These are phyloP conservation scores for Debaryomyces prosopidis DNA, from an alignment of 805 yeast species.

Conservation along the genomic window DNA sequence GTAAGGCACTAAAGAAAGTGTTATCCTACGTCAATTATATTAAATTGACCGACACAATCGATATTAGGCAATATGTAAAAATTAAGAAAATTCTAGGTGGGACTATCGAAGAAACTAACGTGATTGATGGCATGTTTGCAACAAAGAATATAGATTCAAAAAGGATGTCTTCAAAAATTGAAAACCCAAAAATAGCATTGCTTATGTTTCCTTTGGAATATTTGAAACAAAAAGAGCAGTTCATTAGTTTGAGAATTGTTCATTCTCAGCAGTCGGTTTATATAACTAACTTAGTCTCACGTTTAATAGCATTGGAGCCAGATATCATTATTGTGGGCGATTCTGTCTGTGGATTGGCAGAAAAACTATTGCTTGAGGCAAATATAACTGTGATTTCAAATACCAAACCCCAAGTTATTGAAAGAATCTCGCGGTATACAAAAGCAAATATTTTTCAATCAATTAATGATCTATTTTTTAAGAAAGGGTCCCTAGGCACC, in stretches of 20 bases:
- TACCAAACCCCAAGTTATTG: conserved; percentile 78
- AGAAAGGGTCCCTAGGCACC: conserved; percentile 59
- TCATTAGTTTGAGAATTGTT: conserved; percentile 79
- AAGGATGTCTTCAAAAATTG: conserved; percentile 66
- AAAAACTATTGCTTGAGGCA: conserved; percentile 66
- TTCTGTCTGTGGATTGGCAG: conserved; percentile 79
- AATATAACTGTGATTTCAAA: conserved; percentile 81
- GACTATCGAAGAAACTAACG: conserved; percentile 53
- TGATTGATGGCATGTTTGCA: conserved; percentile 78
- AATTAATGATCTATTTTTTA: conserved; percentile 77
- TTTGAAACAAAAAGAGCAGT: conserved; percentile 70
- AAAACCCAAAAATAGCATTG: conserved; percentile 73
- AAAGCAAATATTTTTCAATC: conserved; percentile 84
- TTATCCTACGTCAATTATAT: conserved; percentile 58
- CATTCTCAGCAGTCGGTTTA: conserved; percentile 87
- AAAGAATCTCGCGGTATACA: conserved; percentile 74
- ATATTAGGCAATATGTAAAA: conserved; percentile 85
- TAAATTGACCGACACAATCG: conserved; percentile 72
- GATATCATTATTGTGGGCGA: conserved; percentile 77
- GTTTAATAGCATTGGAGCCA: conserved; percentile 76
- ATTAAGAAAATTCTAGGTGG: conserved; percentile 86
- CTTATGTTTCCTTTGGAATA: conserved; percentile 91
- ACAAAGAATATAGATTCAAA: conserved; percentile 81
- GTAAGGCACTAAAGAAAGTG: conserved; percentile 46
- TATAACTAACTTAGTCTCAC: conserved; percentile 73